These are phyloP conservation scores for Westerdykella sp. DNA, from an alignment of 2,329 filamentous ascomycete genomes.

Conservation along the genomic window DNA sequence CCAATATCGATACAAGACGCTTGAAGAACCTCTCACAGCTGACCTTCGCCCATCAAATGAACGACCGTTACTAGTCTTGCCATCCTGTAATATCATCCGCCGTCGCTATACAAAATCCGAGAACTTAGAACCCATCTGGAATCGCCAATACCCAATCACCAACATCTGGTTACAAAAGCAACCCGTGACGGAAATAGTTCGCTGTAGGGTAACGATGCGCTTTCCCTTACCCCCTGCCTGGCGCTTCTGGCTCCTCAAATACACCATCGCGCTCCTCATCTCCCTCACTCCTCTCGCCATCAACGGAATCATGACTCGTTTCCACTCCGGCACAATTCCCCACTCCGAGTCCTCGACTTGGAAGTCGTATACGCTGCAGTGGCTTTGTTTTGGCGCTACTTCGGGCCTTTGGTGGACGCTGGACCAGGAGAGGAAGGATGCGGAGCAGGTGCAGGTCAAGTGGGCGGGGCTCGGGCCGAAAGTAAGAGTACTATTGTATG, in stretches of 20 bases:
- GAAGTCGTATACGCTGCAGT: conserved; percentile 19
- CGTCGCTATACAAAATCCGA: background rate
- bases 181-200: no score
- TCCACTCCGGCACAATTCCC: conserved; percentile 18
- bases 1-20: no score
- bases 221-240: no score
- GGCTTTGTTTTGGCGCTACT: conserved; percentile 10
- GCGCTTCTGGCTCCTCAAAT: no score
- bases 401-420: conserved; percentile 10
- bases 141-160: no score
- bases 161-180: no score
- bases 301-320: conserved; percentile 19
- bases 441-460: background rate
- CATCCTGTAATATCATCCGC: conserved; percentile 5
- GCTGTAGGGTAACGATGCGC: no score
- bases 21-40: no score
- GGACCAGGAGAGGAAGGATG: conserved; percentile 14
- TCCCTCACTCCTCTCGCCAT: conserved; percentile 15
- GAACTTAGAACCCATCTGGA: no score
- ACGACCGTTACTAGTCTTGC: conserved; percentile 7
- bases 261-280: conserved; percentile 3
- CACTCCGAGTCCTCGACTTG: background rate
- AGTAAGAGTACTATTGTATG: conserved; percentile 3
- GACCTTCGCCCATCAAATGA: no score
- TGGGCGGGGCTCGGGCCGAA: conserved; percentile 2